These are phyloP conservation scores for Xylariaceae sp. DNA, from an alignment of 2,329 filamentous ascomycete species.

Conservation along the genomic window DNA sequence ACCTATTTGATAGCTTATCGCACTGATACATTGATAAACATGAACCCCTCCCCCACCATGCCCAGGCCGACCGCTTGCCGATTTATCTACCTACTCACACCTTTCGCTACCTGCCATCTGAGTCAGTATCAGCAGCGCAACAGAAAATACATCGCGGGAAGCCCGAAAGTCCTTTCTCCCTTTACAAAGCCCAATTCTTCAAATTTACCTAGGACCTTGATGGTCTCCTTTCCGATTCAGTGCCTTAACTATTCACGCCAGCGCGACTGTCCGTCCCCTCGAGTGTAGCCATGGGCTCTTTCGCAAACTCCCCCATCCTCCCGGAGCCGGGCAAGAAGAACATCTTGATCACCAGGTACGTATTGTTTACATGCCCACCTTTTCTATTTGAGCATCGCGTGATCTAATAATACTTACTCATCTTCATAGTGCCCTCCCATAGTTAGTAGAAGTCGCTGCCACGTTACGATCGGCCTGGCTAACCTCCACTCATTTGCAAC, in stretches of 20 bases:
- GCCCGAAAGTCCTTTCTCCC: not conserved
- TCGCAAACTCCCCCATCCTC: conserved; percentile 40
- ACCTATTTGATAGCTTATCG: too few relatives aligned
- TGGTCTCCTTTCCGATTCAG: not conserved
- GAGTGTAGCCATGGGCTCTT: conserved; percentile 12
- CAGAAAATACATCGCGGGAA: not conserved
- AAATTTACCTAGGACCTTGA: not conserved
- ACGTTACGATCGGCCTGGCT: not conserved
- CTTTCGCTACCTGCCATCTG: not conserved
- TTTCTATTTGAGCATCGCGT: not conserved
- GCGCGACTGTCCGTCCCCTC: not conserved
- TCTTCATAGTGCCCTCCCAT: conserved; percentile 4
- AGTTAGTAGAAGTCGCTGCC: not conserved
- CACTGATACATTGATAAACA: too few relatives aligned
- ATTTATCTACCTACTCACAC: not conserved
- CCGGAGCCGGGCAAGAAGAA: conserved; percentile 73
- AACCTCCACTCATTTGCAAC: conserved; percentile 41
- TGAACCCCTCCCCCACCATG: not conserved
- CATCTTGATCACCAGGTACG: conserved; percentile 71
- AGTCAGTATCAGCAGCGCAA: not conserved
- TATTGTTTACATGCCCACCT: not conserved
- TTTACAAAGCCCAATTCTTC: not conserved
- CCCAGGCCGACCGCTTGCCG: too few relatives aligned
- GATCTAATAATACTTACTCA: not conserved
- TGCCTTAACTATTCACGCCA: not conserved